Conservation (phyloP, 2,329 filamentous ascomycete genomes). For the Rasamsonia emersonii region DNA sequence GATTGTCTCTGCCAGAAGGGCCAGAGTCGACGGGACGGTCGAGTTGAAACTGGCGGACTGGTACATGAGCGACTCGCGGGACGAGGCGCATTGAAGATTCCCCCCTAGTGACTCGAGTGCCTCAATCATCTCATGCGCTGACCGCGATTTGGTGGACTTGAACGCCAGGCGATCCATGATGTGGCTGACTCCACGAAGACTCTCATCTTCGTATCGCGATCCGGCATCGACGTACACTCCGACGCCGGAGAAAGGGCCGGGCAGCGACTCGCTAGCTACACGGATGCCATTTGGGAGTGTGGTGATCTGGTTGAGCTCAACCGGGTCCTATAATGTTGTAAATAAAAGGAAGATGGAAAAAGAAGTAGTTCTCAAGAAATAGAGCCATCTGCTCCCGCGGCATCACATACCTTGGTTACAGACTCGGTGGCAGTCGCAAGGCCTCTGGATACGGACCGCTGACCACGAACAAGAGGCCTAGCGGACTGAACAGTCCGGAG, state of each 20-base stretch:
- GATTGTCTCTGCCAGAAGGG: conserved; percentile 85
- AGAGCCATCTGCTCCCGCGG: no score
- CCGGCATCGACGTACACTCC: conserved; percentile 95
- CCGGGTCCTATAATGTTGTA: conserved; percentile 55
- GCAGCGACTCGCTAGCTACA: conserved; percentile 87
- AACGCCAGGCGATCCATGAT: conserved; percentile 94
- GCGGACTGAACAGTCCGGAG: conserved; percentile 31
- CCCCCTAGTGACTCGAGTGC: conserved; percentile 80
- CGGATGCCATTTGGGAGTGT: conserved; percentile 86
- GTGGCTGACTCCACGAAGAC: conserved; percentile 82
- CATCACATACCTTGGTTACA: conserved; percentile 23
- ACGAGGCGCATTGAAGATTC: conserved; percentile 94
- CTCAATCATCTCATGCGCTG: conserved; percentile 78
- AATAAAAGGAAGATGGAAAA: not conserved
- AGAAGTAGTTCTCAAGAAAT: not conserved
- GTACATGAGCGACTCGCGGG: conserved; percentile 95
- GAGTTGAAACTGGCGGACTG: conserved; percentile 97
- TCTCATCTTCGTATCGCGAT: conserved; percentile 82
- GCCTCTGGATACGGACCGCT: conserved; percentile 26
- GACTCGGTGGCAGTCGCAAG: conserved; percentile 27
- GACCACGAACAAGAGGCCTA: conserved; percentile 25
- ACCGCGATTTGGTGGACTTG: conserved; percentile 67
- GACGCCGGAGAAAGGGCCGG: conserved; percentile 88
- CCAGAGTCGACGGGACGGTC: conserved; percentile 73
- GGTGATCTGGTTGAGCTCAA: conserved; percentile 78